Percentiles rank a stretch among this genome's conserved stretches.
phyloP scores from a whole-genome alignment of 2,329 filamentous ascomycete species.

The Claviceps fusiformis region DNA sequence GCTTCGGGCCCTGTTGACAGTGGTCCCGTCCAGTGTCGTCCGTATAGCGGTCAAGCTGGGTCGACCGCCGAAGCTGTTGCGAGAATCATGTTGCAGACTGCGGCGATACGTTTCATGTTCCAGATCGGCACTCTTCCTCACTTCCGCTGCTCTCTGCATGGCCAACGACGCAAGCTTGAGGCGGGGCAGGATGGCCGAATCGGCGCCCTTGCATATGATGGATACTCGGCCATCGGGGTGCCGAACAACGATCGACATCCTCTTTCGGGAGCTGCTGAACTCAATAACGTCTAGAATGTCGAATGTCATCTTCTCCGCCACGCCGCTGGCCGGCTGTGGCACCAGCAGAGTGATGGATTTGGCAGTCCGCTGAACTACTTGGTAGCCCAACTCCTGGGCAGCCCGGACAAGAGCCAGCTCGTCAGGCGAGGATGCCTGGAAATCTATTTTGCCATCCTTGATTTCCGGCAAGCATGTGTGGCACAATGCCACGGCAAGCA shows the following conservation, averaged over 20 bases:
- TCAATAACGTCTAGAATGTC: conserved; percentile 79
- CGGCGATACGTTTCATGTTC: conserved; percentile 42
- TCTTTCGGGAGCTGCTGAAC: conserved; percentile 77
- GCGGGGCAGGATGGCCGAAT: conserved; percentile 67
- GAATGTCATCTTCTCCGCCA: conserved; percentile 46
- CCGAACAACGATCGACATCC: conserved; percentile 82
- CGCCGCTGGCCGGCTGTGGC: conserved; percentile 20
- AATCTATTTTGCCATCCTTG: conserved; percentile 56
- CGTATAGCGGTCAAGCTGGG: conserved; percentile 37
- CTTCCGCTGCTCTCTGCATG: conserved; percentile 55
- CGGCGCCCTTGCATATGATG: conserved; percentile 81
- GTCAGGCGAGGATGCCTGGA: conserved; percentile 81
- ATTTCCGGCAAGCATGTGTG: conserved; percentile 83
- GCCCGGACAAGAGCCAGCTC: conserved; percentile 76
- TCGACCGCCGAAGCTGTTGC: conserved; percentile 41
- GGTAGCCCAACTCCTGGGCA: conserved; percentile 71
- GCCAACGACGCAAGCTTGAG: conserved; percentile 62
- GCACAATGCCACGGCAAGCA: conserved; percentile 74
- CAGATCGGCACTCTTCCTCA: conserved; percentile 47
- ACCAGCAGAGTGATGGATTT: conserved; percentile 47
- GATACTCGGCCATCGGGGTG: conserved; percentile 72
- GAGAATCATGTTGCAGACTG: conserved; percentile 40
- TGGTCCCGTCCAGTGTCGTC: conserved; percentile 22
- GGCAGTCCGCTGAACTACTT: conserved; percentile 61
- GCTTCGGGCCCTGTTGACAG: conserved; percentile 14